Evolutionary conservation across 169 alveolate species (phyloP).

Genomic region (Amoebophrya sp.): DNA sequence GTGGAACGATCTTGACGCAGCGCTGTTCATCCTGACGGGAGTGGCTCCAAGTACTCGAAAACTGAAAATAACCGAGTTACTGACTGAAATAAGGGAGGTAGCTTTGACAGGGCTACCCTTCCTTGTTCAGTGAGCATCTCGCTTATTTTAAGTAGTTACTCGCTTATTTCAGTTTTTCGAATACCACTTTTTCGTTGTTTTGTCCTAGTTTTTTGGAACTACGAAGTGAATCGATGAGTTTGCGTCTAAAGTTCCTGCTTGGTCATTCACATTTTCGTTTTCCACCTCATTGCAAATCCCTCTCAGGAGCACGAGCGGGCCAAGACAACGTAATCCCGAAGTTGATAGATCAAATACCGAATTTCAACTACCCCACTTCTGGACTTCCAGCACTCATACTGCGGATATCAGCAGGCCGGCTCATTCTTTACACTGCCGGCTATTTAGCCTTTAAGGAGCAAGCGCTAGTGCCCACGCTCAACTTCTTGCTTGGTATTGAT

Average conservation of each 20-base stretch:
- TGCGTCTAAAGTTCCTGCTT: background rate
- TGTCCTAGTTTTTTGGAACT: too few relatives aligned
- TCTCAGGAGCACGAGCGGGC: background rate
- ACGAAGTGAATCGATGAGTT: too few relatives aligned
- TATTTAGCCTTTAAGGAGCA: background rate
- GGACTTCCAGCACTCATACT: background rate
- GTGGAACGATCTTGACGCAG: constrained; percentile 17
- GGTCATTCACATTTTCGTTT: background rate
- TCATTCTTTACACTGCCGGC: background rate
- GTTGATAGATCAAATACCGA: background rate
- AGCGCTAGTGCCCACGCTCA: constrained; percentile 4
- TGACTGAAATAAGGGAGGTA: too few relatives aligned
- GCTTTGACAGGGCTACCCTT: too few relatives aligned
- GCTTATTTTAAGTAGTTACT: too few relatives aligned
- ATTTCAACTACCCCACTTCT: background rate
- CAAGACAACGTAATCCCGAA: background rate
- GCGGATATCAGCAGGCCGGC: background rate
- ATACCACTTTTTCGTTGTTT: too few relatives aligned
- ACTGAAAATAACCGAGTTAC: too few relatives aligned
- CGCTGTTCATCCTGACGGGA: background rate
- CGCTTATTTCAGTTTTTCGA: too few relatives aligned
- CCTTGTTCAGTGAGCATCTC: too few relatives aligned
- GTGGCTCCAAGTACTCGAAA: background rate
- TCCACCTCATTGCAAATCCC: background rate
- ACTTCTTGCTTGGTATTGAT: background rate